phyloP scores from a whole-genome alignment of 192 early-diverging fungal species.

The Podila clonocystis region DNA sequence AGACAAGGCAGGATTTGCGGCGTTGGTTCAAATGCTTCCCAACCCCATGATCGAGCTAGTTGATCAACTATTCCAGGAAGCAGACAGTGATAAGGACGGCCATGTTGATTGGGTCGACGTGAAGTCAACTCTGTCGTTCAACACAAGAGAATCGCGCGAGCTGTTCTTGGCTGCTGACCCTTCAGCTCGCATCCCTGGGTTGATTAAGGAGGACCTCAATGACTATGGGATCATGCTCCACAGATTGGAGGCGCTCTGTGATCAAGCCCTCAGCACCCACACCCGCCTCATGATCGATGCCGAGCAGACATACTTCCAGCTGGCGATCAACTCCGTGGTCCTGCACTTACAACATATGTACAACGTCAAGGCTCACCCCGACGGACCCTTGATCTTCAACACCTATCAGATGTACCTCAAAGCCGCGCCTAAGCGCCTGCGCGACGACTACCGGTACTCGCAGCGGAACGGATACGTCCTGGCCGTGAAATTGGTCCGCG shows the following conservation, averaged over 20 bases:
- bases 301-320: slow-evolving; percentile 94
- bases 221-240: slow-evolving; percentile 74
- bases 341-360: slow-evolving; percentile 73
- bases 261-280: slow-evolving; percentile 65
- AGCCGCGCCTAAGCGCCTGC: slow-evolving; percentile 68
- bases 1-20: slow-evolving; percentile 35
- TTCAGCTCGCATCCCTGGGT: slow-evolving; percentile 19
- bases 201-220: slow-evolving; percentile 68
- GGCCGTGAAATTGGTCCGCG: slow-evolving; percentile 91
- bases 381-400: slow-evolving; percentile 84
- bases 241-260: slow-evolving; percentile 75
- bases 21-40: slow-evolving; percentile 47
- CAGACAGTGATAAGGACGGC: slow-evolving; percentile 64
- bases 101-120: slow-evolving; percentile 75
- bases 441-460: slow-evolving; percentile 71
- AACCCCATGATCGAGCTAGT: slow-evolving; percentile 17
- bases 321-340: slow-evolving; percentile 88
- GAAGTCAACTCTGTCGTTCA: slow-evolving; percentile 70
- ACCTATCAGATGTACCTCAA: slow-evolving; percentile 97
- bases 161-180: slow-evolving; percentile 42
- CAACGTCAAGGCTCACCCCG: slow-evolving; percentile 60
- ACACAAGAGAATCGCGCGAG: slow-evolving; percentile 61
- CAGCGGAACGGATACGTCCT: slow-evolving; percentile 78
- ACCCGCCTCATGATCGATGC: slow-evolving; percentile 92
- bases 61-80: slow-evolving; percentile 55